Evolutionary conservation across 805 yeast species (phyloP).

Genomic region (Monosporozyma siamensis): DNA sequence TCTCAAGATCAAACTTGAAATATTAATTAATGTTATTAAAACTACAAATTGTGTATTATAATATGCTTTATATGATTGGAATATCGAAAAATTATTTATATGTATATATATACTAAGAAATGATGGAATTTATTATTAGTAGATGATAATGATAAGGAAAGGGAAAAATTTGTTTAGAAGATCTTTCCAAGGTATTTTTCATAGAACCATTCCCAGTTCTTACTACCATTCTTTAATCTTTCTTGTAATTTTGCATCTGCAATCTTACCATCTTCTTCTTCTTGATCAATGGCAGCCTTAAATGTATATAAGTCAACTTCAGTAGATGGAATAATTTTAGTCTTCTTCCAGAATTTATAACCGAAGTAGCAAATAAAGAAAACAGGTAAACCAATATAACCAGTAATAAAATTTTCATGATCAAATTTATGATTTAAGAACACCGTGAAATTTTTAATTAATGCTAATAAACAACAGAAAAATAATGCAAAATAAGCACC

Average conservation of each 20-base stretch:
- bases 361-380: conserved; percentile 47
- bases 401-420: conserved; percentile 62
- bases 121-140: background rate
- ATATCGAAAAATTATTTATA: background rate
- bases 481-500: conserved; percentile 51
- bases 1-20: background rate
- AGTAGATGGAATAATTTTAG: conserved; percentile 39
- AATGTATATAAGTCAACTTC: conserved; percentile 43
- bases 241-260: conserved; percentile 24
- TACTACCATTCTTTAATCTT: conserved; percentile 20
- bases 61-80: background rate
- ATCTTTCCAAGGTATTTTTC: conserved; percentile 42
- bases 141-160: background rate
- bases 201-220: conserved; percentile 39
- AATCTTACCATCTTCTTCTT: conserved; percentile 28
- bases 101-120: too few relatives aligned
- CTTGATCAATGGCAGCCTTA: conserved; percentile 25
- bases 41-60: background rate
- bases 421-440: conserved; percentile 54
- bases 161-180: conserved; percentile 30
- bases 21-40: background rate
- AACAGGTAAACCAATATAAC: conserved; percentile 60
- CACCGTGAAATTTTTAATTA: conserved; percentile 65
- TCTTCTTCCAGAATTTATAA: conserved; percentile 47
- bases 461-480: conserved; percentile 44